Conservation (phyloP, 139 green algal species). For the Chlamydomonas eustigma region DNA sequence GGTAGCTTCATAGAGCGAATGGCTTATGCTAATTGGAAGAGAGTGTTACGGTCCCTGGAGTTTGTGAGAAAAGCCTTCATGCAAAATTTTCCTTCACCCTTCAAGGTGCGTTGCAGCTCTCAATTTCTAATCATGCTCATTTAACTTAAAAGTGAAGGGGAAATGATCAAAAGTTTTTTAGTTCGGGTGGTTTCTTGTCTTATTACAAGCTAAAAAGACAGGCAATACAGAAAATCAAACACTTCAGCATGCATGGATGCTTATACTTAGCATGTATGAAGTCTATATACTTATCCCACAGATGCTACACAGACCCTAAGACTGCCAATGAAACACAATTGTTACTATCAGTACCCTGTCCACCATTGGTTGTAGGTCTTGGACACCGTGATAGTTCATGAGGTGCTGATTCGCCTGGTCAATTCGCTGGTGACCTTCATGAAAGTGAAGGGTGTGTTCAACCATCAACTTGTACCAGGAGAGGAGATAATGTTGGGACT, state of each 20-base stretch:
- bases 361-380: conserved; percentile 15
- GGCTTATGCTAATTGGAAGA: neutral
- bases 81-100: conserved; percentile 25
- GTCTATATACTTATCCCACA: too few species aligned
- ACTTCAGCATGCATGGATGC: too few species aligned
- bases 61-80: neutral
- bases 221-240: too few species aligned
- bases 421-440: conserved; percentile 29
- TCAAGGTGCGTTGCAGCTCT: conserved; percentile 13
- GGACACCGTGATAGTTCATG: conserved; percentile 16
- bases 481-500: conserved; percentile 15
- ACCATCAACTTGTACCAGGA: neutral
- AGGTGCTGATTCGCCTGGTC: conserved; percentile 8
- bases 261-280: too few species aligned
- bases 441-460: conserved; percentile 10
- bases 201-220: too few species aligned
- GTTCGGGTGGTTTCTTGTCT: too few species aligned
- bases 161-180: too few species aligned
- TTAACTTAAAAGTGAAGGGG: too few species aligned
- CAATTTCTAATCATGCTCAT: too few species aligned
- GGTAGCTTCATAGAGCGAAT: neutral
- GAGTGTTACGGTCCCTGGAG: neutral
- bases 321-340: too few species aligned
- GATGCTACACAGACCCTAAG: too few species aligned
- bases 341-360: too few species aligned